Base-by-base conservation (phyloP, 1,284 basidiomycete genomes). In the Ustilago sp. region DNA sequence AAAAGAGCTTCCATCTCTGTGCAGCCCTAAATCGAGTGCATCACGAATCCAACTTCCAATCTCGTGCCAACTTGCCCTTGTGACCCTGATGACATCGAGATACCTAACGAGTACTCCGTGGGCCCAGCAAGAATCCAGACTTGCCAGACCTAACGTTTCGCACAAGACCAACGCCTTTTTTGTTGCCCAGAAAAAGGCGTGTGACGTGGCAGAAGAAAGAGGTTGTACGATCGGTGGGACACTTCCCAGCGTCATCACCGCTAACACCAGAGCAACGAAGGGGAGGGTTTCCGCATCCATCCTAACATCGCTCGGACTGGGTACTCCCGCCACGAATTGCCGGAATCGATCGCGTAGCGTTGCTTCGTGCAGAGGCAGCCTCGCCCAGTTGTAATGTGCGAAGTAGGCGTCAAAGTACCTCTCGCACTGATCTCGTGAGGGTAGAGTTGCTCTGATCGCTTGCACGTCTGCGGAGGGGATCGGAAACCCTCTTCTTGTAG, bases 331-430 rank as follows among this genome's bases (percentile, higher is more conserved):
- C 8, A 77, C 63, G 13, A 77, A 73, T 15, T 68, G 67, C 0
- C 75, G 67, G 53, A 70, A 77, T 2, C 71, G 59, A 13, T 77
- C 70, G 28, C 75, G 70, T n/a, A 74, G 17, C 8, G 67, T 59
- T 3, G 56, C 52, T 23, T 73, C 75, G 47, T 58, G 64, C 34
- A 77, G n/a, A 3, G 75, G 75, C 17, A 68, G 55, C n/a, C 75
- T 63, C 0, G 75, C 66, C 75, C 75, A 77, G 43, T 74, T 77
- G 64, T 77, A 77, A 34, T 73, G 68, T 4, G 70, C 70, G 63
- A 77, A 77, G 55, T 70, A 77, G 32, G 67, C 70, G 35, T 77
- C 75, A 58, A 77, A 70, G 68, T 77, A 77, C 9, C 75, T 58
- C 19, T 77, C 75, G 59, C 71, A 74, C 50, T 73, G 70, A 7